Evolutionary conservation across 768 basidiomycete genomes (phyloP).

Genomic region (Boletellus ananas): DNA sequence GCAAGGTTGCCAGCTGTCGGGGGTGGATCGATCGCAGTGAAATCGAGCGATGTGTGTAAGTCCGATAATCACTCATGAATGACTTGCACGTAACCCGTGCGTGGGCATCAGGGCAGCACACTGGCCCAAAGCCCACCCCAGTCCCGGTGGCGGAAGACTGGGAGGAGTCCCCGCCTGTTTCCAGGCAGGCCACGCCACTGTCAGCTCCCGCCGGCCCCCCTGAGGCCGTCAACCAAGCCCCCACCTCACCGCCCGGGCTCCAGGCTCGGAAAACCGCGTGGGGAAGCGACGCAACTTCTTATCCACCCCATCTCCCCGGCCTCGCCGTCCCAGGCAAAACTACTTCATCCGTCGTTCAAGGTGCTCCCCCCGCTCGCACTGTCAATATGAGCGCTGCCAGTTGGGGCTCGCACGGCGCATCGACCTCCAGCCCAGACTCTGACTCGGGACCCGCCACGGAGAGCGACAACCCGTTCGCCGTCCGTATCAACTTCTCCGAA

Average conservation of each 20-base stretch:
- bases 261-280: constrained; percentile 7
- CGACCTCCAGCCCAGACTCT: constrained; percentile 27
- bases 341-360: neutral
- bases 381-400: constrained; percentile 11
- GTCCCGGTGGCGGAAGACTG: constrained; percentile 11
- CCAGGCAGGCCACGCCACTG: constrained; percentile 17
- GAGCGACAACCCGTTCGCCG: constrained; percentile 21
- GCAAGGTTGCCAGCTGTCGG: constrained; percentile 25
- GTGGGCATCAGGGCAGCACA: constrained; percentile 15
- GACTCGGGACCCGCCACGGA: constrained; percentile 23
- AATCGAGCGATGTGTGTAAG: constrained; percentile 29
- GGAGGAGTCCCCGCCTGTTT: constrained; percentile 15
- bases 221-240: constrained; percentile 1
- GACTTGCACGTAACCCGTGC: neutral
- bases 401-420: constrained; percentile 24
- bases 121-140: neutral
- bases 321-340: constrained; percentile 6
- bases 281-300: constrained; percentile 5
- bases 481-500: constrained; percentile 23
- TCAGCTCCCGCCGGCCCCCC: constrained; percentile 1
- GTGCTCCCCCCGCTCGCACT: constrained; percentile 4
- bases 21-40: constrained; percentile 24
- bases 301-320: constrained; percentile 11
- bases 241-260: constrained; percentile 11
- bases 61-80: neutral